Evolutionary conservation across 2,329 filamentous ascomycete species (phyloP).

Genomic region (Sporothrix globosa): DNA sequence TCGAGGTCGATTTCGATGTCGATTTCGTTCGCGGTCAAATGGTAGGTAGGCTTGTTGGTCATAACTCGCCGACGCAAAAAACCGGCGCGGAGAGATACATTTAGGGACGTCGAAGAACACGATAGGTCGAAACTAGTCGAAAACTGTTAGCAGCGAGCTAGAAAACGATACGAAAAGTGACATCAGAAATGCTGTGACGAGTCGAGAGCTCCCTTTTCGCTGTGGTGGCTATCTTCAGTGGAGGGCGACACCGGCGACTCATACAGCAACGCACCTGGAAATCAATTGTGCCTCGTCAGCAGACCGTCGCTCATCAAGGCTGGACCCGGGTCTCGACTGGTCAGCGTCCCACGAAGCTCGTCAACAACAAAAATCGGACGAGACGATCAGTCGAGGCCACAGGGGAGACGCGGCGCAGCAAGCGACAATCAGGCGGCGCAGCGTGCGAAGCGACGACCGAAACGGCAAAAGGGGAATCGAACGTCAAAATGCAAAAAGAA

Average conservation of each 20-base stretch:
- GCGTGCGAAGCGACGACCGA: conserved; percentile 1
- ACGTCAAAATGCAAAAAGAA: background rate
- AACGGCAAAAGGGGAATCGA: background rate
- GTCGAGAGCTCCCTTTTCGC: background rate
- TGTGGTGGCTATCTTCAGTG: background rate
- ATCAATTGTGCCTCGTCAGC: background rate
- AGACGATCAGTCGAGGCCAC: background rate
- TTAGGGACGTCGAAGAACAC: conserved; percentile 19
- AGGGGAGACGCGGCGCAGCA: conserved; percentile 23
- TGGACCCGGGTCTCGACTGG: background rate
- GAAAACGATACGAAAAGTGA: too few species aligned
- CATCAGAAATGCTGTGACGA: background rate
- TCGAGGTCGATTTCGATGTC: conserved; percentile 32
- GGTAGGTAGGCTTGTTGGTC: conserved; percentile 48
- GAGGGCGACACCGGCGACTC: background rate
- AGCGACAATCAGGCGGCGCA: background rate
- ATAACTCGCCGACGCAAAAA: conserved; percentile 41
- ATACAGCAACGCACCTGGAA: background rate
- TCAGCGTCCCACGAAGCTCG: conserved; percentile 9
- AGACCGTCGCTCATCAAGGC: background rate
- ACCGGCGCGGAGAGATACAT: conserved; percentile 30
- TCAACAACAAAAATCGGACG: background rate
- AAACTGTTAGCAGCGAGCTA: background rate
- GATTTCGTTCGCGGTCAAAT: conserved; percentile 52
- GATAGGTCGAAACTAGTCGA: background rate